Evolutionary conservation across 768 basidiomycete genomes (phyloP), one percentile per base, ranked within the genome.

Genomic region (Leccinum broughii): DNA sequence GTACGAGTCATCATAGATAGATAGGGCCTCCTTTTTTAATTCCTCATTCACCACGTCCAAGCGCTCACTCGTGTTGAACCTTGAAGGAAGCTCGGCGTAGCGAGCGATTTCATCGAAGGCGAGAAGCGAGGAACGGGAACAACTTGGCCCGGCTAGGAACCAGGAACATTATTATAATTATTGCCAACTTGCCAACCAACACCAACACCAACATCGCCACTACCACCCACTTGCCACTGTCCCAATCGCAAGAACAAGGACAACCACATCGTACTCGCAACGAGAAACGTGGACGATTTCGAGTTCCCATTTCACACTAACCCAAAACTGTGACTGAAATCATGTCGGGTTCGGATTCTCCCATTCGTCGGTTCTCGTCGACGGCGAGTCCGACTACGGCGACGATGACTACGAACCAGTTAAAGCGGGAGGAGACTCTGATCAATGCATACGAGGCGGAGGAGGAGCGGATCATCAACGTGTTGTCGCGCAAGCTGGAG

Each of bases 391-490:
- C 37, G 4, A 44, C 59, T 48, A 51, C 51, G 14, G 35, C 53
- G 55, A 56, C 5, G 26, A 75, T 73, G 72, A 66, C 73, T 28
- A 81, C 78, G 61, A 83, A 76, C 57, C 82, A 70, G 10, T 34
- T 74, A 20, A 73, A 82, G 63, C 74, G 79, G 41, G 84, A 87
- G 66, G 91, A 93, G 70, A 87, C 85, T 55, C 79, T 93, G 69
- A 93, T 93, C 69, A 92, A 93, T 73, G 88, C 89, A 22, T 93
- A 92, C 72, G 92, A 93, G 67, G 92, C 92, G 11, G 92, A 94
- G 74, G 91, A 94, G 75, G 92, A 94, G 71, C 85, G 91, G 50
- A 92, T 94, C 57, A 89, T 92, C 64, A 93, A 92, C 61, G 79
- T 89, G 7, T 77, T 94, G 57, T 92, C 89, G 28, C 80, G 91